Percentiles rank a stretch among this genome's conserved stretches.
phyloP scores from a whole-genome alignment of 331 rosid genomes.

The Phaseolus coccineus region DNA sequence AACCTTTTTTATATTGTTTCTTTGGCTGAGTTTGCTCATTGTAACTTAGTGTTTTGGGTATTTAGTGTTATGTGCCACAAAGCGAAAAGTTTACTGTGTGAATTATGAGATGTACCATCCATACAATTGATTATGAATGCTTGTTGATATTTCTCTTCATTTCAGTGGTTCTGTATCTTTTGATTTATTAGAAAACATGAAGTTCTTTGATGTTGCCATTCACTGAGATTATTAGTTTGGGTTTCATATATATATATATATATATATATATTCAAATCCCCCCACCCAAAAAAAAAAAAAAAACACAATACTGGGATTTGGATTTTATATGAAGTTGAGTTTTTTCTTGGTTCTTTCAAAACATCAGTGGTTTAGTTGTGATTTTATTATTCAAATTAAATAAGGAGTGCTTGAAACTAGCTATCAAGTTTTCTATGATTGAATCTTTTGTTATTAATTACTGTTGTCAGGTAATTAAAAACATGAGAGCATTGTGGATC shows the following conservation, averaged over 20 bases:
- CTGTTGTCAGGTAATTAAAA: conserved; percentile 8
- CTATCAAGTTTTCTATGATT: not conserved
- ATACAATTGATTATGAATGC: not conserved
- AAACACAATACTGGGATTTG: not conserved
- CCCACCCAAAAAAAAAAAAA: not conserved
- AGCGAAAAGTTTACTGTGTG: not conserved
- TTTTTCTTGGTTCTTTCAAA: not conserved
- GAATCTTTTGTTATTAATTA: not conserved
- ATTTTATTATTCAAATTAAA: not conserved
- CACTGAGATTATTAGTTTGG: not conserved
- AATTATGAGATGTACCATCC: not conserved
- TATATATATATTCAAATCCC: not conserved
- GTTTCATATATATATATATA: not conserved
- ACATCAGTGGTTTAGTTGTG: not conserved
- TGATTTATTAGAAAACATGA: not conserved
- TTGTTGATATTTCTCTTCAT: conserved; percentile 2
- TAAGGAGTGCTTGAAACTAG: not conserved
- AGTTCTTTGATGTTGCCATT: not conserved
- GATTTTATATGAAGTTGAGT: not conserved
- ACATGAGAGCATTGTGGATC: not conserved
- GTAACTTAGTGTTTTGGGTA: conserved; percentile 4
- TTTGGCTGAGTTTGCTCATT: not conserved
- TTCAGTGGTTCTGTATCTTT: not conserved
- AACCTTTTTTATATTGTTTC: not conserved
- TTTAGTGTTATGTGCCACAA: not conserved